Conservation (phyloP, 345 rosid species). For the Euclidium syriacum region DNA sequence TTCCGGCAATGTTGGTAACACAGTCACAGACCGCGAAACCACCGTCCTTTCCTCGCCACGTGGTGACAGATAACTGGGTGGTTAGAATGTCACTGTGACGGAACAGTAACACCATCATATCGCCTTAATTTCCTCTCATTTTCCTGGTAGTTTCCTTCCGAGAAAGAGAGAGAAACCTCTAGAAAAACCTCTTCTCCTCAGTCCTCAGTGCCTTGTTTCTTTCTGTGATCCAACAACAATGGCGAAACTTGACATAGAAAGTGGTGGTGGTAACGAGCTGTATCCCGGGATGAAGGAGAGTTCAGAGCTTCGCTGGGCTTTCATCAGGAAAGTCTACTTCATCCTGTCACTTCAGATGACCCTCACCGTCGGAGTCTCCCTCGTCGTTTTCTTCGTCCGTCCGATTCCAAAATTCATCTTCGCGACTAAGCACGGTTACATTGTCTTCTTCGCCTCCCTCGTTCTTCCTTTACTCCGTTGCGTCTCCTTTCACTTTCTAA, state of each 20-base stretch:
- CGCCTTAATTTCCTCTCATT: background rate
- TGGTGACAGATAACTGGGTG: background rate
- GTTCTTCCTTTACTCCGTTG: conserved; percentile 40
- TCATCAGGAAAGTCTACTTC: conserved; percentile 54
- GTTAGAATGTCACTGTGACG: background rate
- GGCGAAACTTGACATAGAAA: conserved; percentile 29
- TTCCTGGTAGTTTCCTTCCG: background rate
- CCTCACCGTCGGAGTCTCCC: conserved; percentile 37
- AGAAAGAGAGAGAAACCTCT: background rate
- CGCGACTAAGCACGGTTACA: conserved; percentile 30
- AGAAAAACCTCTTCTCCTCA: background rate
- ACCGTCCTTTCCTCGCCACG: background rate
- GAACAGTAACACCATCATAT: background rate
- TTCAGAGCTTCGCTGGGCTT: conserved; percentile 62
- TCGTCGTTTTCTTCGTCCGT: conserved; percentile 34
- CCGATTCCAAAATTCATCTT: conserved; percentile 42
- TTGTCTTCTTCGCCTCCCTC: conserved; percentile 31
- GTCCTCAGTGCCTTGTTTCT: background rate
- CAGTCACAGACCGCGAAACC: background rate
- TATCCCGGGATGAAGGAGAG: conserved; percentile 49
- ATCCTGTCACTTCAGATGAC: conserved; percentile 45
- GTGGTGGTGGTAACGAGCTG: conserved; percentile 18
- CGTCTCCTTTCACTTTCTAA: conserved; percentile 2
- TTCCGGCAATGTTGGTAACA: background rate
- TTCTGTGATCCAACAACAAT: background rate